Evolutionary conservation across 2,329 filamentous ascomycete species (phyloP), one percentile per base, ranked within the genome.

Genomic region (Balansia obtecta): DNA sequence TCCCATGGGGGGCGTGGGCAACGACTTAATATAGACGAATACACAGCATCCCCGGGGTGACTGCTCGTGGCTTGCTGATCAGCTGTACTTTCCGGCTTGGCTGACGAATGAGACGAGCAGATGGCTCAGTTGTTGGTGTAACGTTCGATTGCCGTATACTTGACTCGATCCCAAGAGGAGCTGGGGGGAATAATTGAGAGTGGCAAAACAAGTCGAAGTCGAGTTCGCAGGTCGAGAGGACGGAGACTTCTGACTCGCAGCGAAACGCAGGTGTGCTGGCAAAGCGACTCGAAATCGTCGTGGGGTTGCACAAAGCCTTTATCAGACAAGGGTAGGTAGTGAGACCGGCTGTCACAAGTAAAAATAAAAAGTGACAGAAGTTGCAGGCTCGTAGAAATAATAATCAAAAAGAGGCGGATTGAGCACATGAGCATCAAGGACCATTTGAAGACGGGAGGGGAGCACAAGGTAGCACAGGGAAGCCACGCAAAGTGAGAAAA

Each of bases 51-150:
- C 37, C 18, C 37, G 43, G 43, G 38, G 38, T n/a, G 39, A 43
- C 32, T 42, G 33, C 18, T 52, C 33, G 47, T 52, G 50, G 50
- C 44, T 50, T 44, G 50, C 47, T 50, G 50, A 50, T 37, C 43
- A 52, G 46, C 46, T 49, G 38, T 20, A 11, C 27, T 42, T 18
- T 49, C 30, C 30, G 43, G 7, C 16, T 22, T n/a, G 32, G 18
- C 30, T 27, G 50, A 38, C 50, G 38, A 52, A 52, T 44, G n/a
- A 30, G 33, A 20, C 46, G 42, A 15, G 32, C 32, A 46, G 41
- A 47, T 8, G 37, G 13, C 43, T 42, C 34, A 16, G 42, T 34
- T 18, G n/a, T 38, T 38, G 27, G 50, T 49, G 42, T 32, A 39
- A 33, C 42, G 32, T 20, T 33, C 12, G 12, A 20, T 33, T 22